These are phyloP conservation scores for Acanthamoeba healyi DNA, from an alignment of 208 protist genomes.

Conservation along the genomic window DNA sequence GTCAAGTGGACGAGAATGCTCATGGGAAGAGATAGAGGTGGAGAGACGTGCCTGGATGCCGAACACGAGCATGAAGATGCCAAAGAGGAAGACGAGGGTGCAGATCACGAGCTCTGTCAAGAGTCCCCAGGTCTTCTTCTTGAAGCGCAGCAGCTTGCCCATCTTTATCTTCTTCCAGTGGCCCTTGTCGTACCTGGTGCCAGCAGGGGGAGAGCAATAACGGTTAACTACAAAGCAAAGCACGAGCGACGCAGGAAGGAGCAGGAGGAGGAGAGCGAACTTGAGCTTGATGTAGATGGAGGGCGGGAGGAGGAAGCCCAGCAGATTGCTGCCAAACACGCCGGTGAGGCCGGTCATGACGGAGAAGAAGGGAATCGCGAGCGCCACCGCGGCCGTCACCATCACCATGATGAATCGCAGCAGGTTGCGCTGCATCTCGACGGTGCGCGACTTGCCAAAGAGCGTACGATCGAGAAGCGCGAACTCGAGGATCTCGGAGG, in stretches of 20 bases:
- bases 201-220: too few relatives aligned
- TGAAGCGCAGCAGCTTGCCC: neutral
- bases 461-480: neutral
- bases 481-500: constrained; percentile 41
- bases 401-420: constrained; percentile 43
- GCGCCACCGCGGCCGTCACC: constrained; percentile 36
- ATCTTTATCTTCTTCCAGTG: neutral
- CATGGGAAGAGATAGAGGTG: neutral
- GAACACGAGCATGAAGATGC: constrained; percentile 34
- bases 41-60: neutral
- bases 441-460: constrained; percentile 46
- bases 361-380: constrained; percentile 68
- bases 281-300: constrained; percentile 58
- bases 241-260: too few relatives aligned
- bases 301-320: constrained; percentile 35
- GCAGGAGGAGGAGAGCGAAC: too few relatives aligned
- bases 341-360: constrained; percentile 54
- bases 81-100: constrained; percentile 27
- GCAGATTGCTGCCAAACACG: constrained; percentile 54
- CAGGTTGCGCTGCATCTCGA: constrained; percentile 40
- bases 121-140: constrained; percentile 15
- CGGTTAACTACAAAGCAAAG: too few relatives aligned
- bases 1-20: neutral
- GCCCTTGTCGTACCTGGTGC: neutral
- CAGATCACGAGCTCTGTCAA: neutral